phyloP scores from a whole-genome alignment of 257 asterid genomes.

The Ophiorrhiza pumila region DNA sequence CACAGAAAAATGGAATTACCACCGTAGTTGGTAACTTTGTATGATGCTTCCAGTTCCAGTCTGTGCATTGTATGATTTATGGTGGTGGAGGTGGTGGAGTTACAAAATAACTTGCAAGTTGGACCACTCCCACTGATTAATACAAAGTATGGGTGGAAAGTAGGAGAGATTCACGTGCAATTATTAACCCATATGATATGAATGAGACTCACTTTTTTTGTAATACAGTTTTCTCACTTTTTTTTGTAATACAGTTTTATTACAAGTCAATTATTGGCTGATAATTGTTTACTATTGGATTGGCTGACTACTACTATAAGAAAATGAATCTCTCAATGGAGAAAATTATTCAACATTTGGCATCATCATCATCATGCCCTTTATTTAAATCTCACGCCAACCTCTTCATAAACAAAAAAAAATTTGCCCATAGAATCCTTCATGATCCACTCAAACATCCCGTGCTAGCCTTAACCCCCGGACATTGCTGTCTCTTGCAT shows the following conservation, averaged over 20 bases:
- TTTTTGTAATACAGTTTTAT: not conserved
- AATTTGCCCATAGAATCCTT: not conserved
- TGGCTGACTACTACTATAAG: too few species aligned
- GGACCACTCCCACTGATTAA: slow-evolving; percentile 6
- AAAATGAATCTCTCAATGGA: not conserved
- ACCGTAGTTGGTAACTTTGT: not conserved
- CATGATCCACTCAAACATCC: not conserved
- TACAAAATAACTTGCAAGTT: slow-evolving; percentile 1
- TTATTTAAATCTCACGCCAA: slow-evolving; percentile 15
- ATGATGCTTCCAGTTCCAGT: slow-evolving; percentile 8
- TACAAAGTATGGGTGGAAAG: not conserved
- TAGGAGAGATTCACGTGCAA: slow-evolving; percentile 8
- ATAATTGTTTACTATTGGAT: not conserved
- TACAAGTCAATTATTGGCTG: not conserved
- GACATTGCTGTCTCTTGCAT: slow-evolving; percentile 6
- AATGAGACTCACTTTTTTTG: not conserved
- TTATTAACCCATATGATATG: slow-evolving; percentile 1
- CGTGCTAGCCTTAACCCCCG: not conserved
- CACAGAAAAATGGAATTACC: too few species aligned
- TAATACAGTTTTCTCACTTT: not conserved
- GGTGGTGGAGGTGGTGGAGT: not conserved
- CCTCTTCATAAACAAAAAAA: not conserved
- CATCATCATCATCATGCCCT: not conserved
- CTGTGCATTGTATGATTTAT: not conserved
- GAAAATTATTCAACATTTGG: not conserved